phyloP scores from a whole-genome alignment of 148 eudicot genomes.

The Amaranthus hypochondriacus region DNA sequence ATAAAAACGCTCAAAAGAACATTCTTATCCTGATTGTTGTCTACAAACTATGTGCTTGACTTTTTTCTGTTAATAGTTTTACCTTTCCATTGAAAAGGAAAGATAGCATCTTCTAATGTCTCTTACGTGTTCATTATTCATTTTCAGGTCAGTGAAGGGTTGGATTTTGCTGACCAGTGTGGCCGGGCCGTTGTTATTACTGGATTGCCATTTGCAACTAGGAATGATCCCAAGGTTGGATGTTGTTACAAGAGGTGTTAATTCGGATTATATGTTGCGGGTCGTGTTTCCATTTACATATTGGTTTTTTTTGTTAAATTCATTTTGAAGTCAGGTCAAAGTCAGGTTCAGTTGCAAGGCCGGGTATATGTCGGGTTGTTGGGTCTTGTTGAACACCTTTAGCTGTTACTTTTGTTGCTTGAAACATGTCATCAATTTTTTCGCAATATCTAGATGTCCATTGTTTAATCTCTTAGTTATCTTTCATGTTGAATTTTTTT shows the following conservation, averaged over 20 bases:
- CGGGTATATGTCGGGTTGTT: no score
- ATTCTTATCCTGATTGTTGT: not conserved
- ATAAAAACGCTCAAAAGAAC: not conserved
- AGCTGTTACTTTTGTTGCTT: not conserved
- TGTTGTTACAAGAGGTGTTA: not conserved
- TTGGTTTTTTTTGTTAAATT: no score
- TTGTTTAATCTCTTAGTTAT: not conserved
- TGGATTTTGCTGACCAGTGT: constrained; percentile 92
- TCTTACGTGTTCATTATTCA: constrained; percentile 1
- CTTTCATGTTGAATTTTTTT: not conserved
- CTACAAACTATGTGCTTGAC: not conserved
- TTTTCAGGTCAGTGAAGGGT: constrained; percentile 90
- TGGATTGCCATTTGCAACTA: constrained; percentile 84
- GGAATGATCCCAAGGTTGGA: constrained; percentile 87
- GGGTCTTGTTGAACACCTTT: no score
- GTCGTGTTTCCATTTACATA: no score
- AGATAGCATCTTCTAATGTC: not conserved
- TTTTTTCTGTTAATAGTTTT: not conserved
- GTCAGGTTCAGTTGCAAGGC: no score
- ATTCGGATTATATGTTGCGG: no score
- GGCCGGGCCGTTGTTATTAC: constrained; percentile 94
- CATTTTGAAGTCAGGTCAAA: no score
- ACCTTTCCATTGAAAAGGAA: not conserved
- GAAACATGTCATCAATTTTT: not conserved
- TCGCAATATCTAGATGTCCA: not conserved